These are phyloP conservation scores for Dactylis glomerata DNA, from an alignment of 176 grass and related monocot species.

Conservation along the genomic window DNA sequence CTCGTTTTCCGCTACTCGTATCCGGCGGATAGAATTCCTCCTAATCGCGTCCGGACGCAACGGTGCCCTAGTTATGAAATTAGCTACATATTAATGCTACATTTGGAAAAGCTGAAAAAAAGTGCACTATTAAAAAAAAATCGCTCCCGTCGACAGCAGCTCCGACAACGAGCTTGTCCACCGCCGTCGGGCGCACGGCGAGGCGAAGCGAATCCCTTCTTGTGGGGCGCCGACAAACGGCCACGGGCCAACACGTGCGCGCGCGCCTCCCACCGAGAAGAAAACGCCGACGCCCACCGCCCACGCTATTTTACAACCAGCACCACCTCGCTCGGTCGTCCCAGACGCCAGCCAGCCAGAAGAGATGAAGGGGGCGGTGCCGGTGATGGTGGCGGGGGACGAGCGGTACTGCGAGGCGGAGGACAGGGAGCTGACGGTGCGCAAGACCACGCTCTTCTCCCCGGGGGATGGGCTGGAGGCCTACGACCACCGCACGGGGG, in stretches of 20 bases:
- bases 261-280: neutral
- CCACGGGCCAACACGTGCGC: neutral
- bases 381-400: conserved; percentile 38
- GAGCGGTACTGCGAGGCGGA: conserved; percentile 57
- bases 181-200: neutral
- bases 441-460: conserved; percentile 86
- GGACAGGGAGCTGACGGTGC: conserved; percentile 85
- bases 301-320: neutral
- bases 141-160: neutral
- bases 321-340: neutral
- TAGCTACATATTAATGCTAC: no score
- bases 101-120: no score
- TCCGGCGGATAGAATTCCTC: no score
- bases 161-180: neutral
- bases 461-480: conserved; percentile 78
- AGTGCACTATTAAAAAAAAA: no score
- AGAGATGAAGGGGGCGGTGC: neutral
- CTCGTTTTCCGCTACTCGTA: no score
- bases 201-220: no score
- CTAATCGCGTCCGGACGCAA: no score
- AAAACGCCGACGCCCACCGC: neutral
- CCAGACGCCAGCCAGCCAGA: neutral
- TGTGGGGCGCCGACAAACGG: neutral
- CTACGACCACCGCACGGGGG: conserved; percentile 83
- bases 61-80: no score